A percentile compares a stretch with the other conserved stretches of the same genome.
Evolutionary conservation across 140 eudicot genomes (phyloP).

Genomic region (Artemisia princeps): DNA sequence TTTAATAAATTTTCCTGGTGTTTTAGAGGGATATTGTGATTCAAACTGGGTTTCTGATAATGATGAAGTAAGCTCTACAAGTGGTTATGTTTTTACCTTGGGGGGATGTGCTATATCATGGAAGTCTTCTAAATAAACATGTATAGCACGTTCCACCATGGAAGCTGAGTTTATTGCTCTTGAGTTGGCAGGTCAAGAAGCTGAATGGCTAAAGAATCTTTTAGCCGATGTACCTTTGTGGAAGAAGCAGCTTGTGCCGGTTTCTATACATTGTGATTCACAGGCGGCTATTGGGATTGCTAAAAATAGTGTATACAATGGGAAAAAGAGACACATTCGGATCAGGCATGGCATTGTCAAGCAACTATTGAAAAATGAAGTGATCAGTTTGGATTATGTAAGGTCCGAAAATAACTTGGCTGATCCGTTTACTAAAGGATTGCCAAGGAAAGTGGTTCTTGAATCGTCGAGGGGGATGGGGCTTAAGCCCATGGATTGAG

Average conservation of each 20-base stretch:
- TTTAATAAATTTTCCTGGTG: too few relatives aligned
- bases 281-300: background rate
- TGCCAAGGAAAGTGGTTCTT: background rate
- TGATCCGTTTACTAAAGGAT: background rate
- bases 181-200: conserved; percentile 12
- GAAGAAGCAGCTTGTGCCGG: background rate
- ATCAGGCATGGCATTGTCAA: background rate
- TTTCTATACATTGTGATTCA: conserved; percentile 9
- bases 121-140: too few relatives aligned
- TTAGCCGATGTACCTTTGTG: background rate
- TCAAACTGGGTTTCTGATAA: too few relatives aligned
- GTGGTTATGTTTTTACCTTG: too few relatives aligned
- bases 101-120: too few relatives aligned
- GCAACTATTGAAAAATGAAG: background rate
- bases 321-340: background rate
- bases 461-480: background rate
- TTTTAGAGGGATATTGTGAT: too few relatives aligned
- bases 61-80: too few relatives aligned
- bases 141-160: too few relatives aligned
- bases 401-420: background rate
- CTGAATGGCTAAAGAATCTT: background rate
- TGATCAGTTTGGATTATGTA: background rate
- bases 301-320: conserved; percentile 3
- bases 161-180: too few relatives aligned
- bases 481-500: background rate